phyloP scores from a whole-genome alignment of 805 yeast species.

The Hanseniaspora vineae region DNA sequence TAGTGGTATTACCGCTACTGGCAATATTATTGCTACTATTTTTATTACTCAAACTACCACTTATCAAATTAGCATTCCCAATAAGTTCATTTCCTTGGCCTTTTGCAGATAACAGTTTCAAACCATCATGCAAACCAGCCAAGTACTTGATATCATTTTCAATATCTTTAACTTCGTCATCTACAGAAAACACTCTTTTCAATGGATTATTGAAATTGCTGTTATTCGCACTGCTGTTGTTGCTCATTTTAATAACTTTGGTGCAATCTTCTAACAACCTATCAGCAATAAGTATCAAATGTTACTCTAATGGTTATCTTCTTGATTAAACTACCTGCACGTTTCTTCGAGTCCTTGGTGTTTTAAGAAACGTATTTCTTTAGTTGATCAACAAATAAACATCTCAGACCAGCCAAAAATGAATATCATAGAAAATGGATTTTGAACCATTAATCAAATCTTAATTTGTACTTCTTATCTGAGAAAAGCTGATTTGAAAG shows the following conservation, averaged over 20 bases:
- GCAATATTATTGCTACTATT: background rate
- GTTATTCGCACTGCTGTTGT: background rate
- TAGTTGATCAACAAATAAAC: too few species aligned
- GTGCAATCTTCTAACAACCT: background rate
- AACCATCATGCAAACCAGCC: constrained; percentile 65
- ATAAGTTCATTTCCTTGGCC: background rate
- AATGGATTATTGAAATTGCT: constrained; percentile 2
- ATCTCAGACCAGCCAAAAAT: too few species aligned
- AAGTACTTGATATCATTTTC: constrained; percentile 49
- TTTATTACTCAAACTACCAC: too few species aligned
- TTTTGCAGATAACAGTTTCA: constrained; percentile 27
- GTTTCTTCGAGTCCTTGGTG: too few species aligned
- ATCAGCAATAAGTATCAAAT: background rate
- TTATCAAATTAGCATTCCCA: background rate
- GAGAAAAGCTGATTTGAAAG: too few species aligned
- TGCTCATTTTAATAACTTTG: background rate
- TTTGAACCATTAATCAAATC: too few species aligned
- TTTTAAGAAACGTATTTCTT: too few species aligned
- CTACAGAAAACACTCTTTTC: constrained; percentile 52
- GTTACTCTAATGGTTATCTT: background rate
- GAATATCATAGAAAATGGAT: too few species aligned
- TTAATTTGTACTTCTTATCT: too few species aligned
- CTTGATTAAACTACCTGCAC: too few species aligned
- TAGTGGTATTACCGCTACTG: background rate
- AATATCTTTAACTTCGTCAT: constrained; percentile 66